Base-by-base conservation (phyloP, 2,329 filamentous ascomycete species). In the Zelopaecilomyces penicillatus region DNA sequence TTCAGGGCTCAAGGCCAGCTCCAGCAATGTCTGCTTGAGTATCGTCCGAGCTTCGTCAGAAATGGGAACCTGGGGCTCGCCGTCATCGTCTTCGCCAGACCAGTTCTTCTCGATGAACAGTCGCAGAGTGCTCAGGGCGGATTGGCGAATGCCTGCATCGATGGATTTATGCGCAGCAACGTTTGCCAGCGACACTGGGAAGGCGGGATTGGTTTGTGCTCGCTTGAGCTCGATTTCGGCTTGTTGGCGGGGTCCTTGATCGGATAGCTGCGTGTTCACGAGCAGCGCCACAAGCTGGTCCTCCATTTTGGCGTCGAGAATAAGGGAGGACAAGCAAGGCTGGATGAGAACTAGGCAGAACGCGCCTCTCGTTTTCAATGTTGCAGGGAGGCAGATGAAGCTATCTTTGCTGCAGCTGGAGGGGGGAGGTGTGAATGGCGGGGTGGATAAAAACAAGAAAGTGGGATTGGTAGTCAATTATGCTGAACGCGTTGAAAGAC, bases 231-330 rank as follows among this genome's bases (percentile, higher is more conserved):
- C 85, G 60, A 83, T 74, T 69, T 98, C 93, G 56, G 93, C 93
- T 63, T 86, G 81, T 63, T 87, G 89, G 65, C 91, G 84, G 46
- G 85, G 82, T 44, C 70, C 81, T 64, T 91, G 83, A 47, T 82
- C 79, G 49, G 85, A 59, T 52, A 83, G 82, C 70, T 95, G 88
- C 41, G 90, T 95, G 67, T 89, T 87, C 58, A 84, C 80, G 52
- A 98, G 82, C 64, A 97, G 78, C 66, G 83, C 82, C 57, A 93
- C 82, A 65, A 98, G 80, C 73, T 95, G 83, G 69, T 94, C 84
- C 77, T 95, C 90, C 89, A 95, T 95, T 57, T 50, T 60, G 57
- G 39, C 39, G 35, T 19, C 19, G 19, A 19, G 19, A 19, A 12
- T 38, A 27, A 10, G 11, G 26, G 11, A 34, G 41, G 41, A 39